A percentile compares a stretch with the other conserved stretches of the same genome.
These are phyloP conservation scores for Penicillium verrucosum DNA, from an alignment of 2,329 filamentous ascomycete species.

Conservation along the genomic window DNA sequence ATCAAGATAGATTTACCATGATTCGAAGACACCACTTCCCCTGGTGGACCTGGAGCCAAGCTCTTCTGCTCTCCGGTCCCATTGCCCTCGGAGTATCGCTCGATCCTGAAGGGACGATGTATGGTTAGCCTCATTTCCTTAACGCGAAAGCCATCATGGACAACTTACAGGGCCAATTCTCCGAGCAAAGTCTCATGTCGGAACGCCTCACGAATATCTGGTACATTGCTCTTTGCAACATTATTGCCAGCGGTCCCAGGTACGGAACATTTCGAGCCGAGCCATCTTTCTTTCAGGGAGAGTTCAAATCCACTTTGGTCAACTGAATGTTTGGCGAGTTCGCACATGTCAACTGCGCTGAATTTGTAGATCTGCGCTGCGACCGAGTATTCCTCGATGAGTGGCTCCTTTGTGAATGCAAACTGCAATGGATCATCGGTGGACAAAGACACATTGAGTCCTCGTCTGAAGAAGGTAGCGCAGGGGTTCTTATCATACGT, in stretches of 20 bases:
- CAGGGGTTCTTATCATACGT: constrained; percentile 97
- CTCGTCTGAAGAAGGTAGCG: constrained; percentile 89
- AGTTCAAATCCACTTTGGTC: constrained; percentile 91
- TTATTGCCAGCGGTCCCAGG: constrained; percentile 82
- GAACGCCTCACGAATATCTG: constrained; percentile 86
- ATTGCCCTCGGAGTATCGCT: constrained; percentile 25
- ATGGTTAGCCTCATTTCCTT: not conserved
- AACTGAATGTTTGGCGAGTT: constrained; percentile 93
- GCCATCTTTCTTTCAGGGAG: constrained; percentile 84
- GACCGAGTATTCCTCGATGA: constrained; percentile 97
- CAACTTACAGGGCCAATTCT: constrained; percentile 73
- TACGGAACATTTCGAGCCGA: constrained; percentile 72
- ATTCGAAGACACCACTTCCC: not conserved
- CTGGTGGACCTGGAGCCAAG: constrained; percentile 13
- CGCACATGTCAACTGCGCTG: constrained; percentile 96
- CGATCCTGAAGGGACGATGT: constrained; percentile 23
- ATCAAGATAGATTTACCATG: constrained; percentile 4
- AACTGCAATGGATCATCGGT: constrained; percentile 97
- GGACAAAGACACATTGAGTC: constrained; percentile 90
- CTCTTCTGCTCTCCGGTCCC: constrained; percentile 23
- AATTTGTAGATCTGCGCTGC: constrained; percentile 98
- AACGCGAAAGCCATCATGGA: not conserved
- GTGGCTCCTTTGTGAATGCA: constrained; percentile 94
- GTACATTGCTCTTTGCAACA: constrained; percentile 95
- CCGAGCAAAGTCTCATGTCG: constrained; percentile 80